Evolutionary conservation across 2,329 filamentous ascomycete genomes (phyloP).

Genomic region (Aspergillus pseudotamarii): DNA sequence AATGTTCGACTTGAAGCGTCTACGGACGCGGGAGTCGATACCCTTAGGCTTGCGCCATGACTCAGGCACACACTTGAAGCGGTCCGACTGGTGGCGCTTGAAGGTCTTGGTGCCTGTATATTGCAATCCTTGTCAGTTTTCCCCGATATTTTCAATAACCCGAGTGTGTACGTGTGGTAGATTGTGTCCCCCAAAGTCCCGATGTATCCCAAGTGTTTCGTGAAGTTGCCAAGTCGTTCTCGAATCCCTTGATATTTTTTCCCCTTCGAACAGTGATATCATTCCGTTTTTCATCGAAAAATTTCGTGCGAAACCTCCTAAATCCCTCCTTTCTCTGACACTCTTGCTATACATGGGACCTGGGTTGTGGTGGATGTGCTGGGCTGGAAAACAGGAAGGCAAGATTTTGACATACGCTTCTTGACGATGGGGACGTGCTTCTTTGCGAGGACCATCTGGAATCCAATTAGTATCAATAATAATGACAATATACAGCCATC

Average conservation of each 20-base stretch:
- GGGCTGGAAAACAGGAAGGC: background rate
- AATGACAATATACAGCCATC: background rate
- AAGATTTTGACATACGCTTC: constrained; percentile 76
- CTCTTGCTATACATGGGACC: constrained; percentile 6
- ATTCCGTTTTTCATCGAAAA: background rate
- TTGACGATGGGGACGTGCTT: constrained; percentile 99
- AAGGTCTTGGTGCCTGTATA: constrained; percentile 80
- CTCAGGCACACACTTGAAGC: constrained; percentile 86
- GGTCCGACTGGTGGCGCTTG: constrained; percentile 96
- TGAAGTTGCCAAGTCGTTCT: background rate
- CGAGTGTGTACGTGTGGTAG: background rate
- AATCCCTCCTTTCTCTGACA: background rate
- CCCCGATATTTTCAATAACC: background rate
- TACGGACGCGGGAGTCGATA: constrained; percentile 97
- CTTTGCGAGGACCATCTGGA: constrained; percentile 94
- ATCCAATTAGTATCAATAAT: constrained; percentile 16
- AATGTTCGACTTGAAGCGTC: constrained; percentile 94
- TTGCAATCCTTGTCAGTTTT: background rate
- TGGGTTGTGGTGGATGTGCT: constrained; percentile 7
- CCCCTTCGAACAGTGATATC: background rate
- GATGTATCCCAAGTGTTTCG: background rate
- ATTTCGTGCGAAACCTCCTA: background rate
- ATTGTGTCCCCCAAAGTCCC: background rate
- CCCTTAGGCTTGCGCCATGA: constrained; percentile 99
- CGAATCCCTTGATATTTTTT: background rate